Evolutionary conservation across 2,329 filamentous ascomycete species (phyloP), one percentile per base, ranked within the genome.

Genomic region (Cytospora leucostoma): DNA sequence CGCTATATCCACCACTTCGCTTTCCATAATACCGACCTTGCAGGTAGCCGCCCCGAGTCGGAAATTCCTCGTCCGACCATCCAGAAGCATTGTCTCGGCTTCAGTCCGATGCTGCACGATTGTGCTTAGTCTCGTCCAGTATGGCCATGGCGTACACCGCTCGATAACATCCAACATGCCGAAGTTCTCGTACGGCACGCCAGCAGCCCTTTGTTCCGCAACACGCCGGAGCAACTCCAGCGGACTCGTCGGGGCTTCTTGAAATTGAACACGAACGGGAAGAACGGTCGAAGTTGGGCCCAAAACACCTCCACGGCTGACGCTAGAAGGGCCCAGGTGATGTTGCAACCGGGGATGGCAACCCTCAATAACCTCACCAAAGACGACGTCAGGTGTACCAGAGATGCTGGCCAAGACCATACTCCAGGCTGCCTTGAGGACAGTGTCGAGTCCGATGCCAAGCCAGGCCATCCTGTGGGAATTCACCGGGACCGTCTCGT

Each of bases 361-460:
- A 1, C 80, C 80, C 12, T 81, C 79, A 15, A 84, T 74, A 3
- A 81, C 72, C 68, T 85, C 80, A 8, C 84, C 85, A 62, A 87
- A 87, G 4, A 86, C 76, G 7, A 87, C 78, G 50, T 87, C 84
- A 7, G 77, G 73, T 0, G 71, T 74, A 0, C 76, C 79, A 0
- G 82, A 79, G 11, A 85, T 71, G 32, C 77, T 81, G 0, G 82
- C 80, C 7, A 88, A 76, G 0, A 82, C 78, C 64, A 83, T 78
- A 0, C 83, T 80, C 84, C 85, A 88, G 0, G 84, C 84, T 0
- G 82, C 79, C 70, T 85, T 85, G 38, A 87, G 74, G 3, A 87
- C 77, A 0, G 81, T 80, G 63, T 83, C 80, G 44, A 82, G 81
- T 0, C 77, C 75, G 63, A 84, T 76, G 10, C 77, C 79, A 4